Evolutionary conservation across 148 eudicot genomes (phyloP).

Genomic region (Arctostaphylos glauca): DNA sequence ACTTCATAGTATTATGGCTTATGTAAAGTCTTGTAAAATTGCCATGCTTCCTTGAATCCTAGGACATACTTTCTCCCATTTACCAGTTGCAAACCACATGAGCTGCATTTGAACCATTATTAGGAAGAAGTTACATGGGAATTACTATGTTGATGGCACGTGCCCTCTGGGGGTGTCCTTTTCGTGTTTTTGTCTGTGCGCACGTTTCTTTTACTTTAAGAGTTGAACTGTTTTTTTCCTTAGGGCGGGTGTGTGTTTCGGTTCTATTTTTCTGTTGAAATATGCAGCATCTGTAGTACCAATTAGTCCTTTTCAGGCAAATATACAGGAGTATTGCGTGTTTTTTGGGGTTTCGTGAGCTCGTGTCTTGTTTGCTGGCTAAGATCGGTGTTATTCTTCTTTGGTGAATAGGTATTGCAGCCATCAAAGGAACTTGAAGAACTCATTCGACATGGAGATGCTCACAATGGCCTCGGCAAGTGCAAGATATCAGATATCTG

Average conservation of each 20-base stretch:
- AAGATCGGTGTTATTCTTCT: not conserved
- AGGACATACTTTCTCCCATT: not conserved
- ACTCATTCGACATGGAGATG: slow-evolving; percentile 38
- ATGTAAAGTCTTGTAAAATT: not conserved
- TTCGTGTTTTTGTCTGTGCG: not conserved
- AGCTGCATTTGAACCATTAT: not conserved
- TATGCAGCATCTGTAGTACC: not conserved
- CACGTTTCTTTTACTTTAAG: not conserved
- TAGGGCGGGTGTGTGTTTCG: not conserved
- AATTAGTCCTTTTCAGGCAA: not conserved
- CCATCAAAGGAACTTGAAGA: slow-evolving; percentile 74
- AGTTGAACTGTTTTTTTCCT: not conserved
- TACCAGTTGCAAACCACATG: not conserved
- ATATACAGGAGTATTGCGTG: not conserved
- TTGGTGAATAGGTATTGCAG: slow-evolving; percentile 50
- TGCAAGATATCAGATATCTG: slow-evolving; percentile 53
- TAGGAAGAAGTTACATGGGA: not conserved
- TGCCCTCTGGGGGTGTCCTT: not conserved
- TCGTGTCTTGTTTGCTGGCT: not conserved
- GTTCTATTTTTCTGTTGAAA: not conserved
- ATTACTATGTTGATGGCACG: not conserved
- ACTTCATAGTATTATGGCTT: not conserved
- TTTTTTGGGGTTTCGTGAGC: not conserved
- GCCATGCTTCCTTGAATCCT: not conserved
- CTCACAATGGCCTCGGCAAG: slow-evolving; percentile 51